phyloP scores from a whole-genome alignment of 306 rosid genomes.

The Acacia melanoxylon region DNA sequence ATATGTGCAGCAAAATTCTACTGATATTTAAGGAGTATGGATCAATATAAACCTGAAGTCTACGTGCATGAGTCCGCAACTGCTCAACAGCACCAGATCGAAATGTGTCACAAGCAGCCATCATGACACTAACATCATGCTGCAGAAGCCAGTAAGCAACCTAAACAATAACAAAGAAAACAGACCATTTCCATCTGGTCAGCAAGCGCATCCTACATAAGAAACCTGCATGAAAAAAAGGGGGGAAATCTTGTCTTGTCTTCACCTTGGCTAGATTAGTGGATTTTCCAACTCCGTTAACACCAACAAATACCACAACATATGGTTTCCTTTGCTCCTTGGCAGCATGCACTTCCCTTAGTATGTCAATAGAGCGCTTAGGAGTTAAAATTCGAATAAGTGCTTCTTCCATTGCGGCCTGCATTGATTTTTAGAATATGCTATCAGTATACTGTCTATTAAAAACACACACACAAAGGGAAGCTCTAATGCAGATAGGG shows the following conservation, averaged over 20 bases:
- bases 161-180: constrained; percentile 39
- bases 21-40: constrained; percentile 14
- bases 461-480: not conserved
- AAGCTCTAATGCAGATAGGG: not conserved
- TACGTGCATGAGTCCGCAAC: constrained; percentile 97
- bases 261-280: constrained; percentile 94
- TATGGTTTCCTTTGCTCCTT: constrained; percentile 95
- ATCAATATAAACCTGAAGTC: constrained; percentile 78
- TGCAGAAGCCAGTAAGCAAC: constrained; percentile 99
- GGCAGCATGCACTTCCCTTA: constrained; percentile 93
- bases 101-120: constrained; percentile 99
- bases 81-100: constrained; percentile 99
- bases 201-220: constrained; percentile 17
- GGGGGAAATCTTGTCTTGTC: not conserved
- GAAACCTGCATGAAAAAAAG: constrained; percentile 14
- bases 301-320: constrained; percentile 97
- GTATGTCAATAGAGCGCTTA: constrained; percentile 86
- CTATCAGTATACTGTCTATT: constrained; percentile 9
- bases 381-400: constrained; percentile 94
- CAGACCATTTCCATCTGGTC: constrained; percentile 30
- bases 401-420: constrained; percentile 99
- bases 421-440: constrained; percentile 30
- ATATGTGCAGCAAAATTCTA: not conserved
- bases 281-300: constrained; percentile 98
- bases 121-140: constrained; percentile 82